These are phyloP conservation scores for Xerocomus minutiporus DNA, from an alignment of 1,284 basidiomycete genomes.

Conservation along the genomic window DNA sequence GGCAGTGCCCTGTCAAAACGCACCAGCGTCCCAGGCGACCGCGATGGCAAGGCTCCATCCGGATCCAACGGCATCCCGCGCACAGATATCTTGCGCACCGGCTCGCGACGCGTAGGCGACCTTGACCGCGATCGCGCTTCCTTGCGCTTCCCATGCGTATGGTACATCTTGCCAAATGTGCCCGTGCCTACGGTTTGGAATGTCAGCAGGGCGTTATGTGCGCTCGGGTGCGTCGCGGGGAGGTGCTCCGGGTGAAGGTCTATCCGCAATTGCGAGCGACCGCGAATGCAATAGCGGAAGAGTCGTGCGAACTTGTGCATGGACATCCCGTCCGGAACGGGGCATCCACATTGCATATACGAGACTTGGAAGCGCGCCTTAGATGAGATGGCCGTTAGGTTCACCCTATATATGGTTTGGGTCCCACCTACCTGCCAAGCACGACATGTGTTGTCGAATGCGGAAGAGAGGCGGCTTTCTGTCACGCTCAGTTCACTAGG, in stretches of 20 bases:
- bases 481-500: conserved; percentile 34
- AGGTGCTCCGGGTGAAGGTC: conserved; percentile 31
- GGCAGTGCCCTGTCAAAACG: neutral
- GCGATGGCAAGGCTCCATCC: neutral
- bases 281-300: conserved; percentile 16
- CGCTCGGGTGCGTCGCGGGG: conserved; percentile 39
- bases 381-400: neutral
- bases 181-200: conserved; percentile 16
- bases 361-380: conserved; percentile 38
- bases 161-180: conserved; percentile 12
- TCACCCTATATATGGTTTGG: neutral
- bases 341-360: conserved; percentile 48
- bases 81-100: neutral
- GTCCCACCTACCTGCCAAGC: conserved; percentile 22
- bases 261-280: conserved; percentile 15
- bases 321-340: conserved; percentile 33
- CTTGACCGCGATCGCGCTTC: neutral
- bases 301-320: conserved; percentile 31
- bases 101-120: neutral
- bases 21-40: conserved; percentile 1
- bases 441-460: conserved; percentile 38
- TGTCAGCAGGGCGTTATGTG: conserved; percentile 32
- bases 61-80: neutral
- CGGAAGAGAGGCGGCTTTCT: conserved; percentile 31
- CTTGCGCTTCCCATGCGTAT: conserved; percentile 2